A percentile compares a stretch with the other conserved stretches of the same genome.
Conservation (phyloP, 2,329 filamentous ascomycete genomes). For the Stachybotrys echinatus region DNA sequence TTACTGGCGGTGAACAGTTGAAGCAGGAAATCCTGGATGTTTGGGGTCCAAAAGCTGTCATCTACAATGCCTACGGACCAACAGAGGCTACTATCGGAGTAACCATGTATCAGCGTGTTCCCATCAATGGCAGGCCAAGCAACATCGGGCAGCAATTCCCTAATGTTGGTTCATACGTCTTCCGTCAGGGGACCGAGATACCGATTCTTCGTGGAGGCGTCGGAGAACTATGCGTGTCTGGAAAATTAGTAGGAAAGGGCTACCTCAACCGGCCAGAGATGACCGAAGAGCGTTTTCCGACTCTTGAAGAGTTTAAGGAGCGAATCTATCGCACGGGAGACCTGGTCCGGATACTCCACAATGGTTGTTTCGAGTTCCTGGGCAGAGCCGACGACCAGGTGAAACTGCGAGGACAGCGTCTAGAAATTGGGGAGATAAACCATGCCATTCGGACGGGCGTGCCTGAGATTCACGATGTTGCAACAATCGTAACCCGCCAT, state of each 20-base stretch:
- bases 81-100: constrained; percentile 92
- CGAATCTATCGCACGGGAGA: constrained; percentile 85
- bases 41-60: constrained; percentile 75
- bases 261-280: constrained; percentile 80
- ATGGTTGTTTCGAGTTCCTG: constrained; percentile 81
- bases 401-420: constrained; percentile 80
- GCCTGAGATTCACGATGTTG: constrained; percentile 58
- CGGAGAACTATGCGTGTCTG: constrained; percentile 85
- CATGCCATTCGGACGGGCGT: constrained; percentile 65
- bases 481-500: constrained; percentile 70
- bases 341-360: constrained; percentile 72
- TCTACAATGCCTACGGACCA: constrained; percentile 90
- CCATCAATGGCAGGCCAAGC: constrained; percentile 69
- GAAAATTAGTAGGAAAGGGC: constrained; percentile 80
- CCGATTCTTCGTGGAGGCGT: constrained; percentile 74
- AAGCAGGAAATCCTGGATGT: constrained; percentile 83
- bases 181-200: constrained; percentile 61
- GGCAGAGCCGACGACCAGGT: constrained; percentile 88
- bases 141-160: constrained; percentile 86
- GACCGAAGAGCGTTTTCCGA: constrained; percentile 71
- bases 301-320: constrained; percentile 48
- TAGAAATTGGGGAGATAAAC: constrained; percentile 91
- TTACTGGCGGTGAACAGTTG: constrained; percentile 83
- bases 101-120: constrained; percentile 82
- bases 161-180: constrained; percentile 80